phyloP scores from a whole-genome alignment of 2,329 filamentous ascomycete genomes.

The Didymella glomerata region DNA sequence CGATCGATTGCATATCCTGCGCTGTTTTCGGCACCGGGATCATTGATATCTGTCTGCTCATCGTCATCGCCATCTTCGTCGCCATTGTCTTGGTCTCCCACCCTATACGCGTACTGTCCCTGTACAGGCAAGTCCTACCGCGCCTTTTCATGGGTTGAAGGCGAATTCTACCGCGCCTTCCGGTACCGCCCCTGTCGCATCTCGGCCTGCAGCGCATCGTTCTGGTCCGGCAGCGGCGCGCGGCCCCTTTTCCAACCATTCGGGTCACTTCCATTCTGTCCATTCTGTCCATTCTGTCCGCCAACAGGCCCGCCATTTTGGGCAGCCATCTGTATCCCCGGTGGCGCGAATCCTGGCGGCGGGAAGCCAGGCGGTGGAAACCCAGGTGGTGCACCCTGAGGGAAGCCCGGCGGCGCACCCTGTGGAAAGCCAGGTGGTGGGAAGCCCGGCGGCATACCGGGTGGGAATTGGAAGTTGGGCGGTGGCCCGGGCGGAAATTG shows the following conservation, averaged over 20 bases:
- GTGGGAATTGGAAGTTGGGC: constrained; percentile 37
- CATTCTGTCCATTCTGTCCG: constrained; percentile 37
- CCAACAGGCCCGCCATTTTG: constrained; percentile 4
- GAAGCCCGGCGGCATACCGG: constrained; percentile 46
- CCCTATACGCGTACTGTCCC: background rate
- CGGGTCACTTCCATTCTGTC: constrained; percentile 37
- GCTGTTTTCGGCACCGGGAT: too few species aligned
- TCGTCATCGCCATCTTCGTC: background rate
- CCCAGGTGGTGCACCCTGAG: constrained; percentile 23
- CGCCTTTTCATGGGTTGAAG: background rate
- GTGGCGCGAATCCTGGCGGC: constrained; percentile 28
- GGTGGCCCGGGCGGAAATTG: constrained; percentile 51
- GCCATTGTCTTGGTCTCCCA: background rate
- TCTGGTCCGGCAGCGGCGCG: constrained; percentile 81
- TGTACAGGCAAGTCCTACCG: background rate
- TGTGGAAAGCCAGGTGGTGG: constrained; percentile 27
- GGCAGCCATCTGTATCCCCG: constrained; percentile 22
- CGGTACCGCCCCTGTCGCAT: constrained; percentile 67
- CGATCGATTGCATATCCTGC: background rate
- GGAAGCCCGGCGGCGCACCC: constrained; percentile 32
- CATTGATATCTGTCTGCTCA: too few species aligned
- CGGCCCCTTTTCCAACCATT: constrained; percentile 49
- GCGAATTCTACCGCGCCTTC: constrained; percentile 31
- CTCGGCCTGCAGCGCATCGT: constrained; percentile 80
- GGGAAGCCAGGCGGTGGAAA: constrained; percentile 33